Conservation (phyloP, 2,329 filamentous ascomycete species). For the Epichloe sylvatica region DNA sequence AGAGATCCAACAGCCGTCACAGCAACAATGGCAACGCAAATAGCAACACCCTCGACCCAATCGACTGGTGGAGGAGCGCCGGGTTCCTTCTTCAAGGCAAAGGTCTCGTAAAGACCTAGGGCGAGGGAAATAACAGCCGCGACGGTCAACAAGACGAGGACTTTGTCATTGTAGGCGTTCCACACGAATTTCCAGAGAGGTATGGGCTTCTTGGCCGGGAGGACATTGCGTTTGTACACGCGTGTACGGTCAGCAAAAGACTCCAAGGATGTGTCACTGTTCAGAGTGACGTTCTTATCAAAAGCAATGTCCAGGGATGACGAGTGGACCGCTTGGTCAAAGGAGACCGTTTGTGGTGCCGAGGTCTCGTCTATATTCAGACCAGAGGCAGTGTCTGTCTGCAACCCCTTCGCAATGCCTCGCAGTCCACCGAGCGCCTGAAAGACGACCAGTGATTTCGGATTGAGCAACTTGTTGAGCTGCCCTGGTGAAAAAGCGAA, state of each 20-base stretch:
- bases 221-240: slow-evolving; percentile 33
- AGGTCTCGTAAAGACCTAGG: slow-evolving; percentile 56
- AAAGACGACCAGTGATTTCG: slow-evolving; percentile 63
- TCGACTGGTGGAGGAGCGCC: slow-evolving; percentile 45
- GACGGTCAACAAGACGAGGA: slow-evolving; percentile 54
- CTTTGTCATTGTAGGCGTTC: slow-evolving; percentile 61
- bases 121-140: slow-evolving; percentile 56
- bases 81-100: slow-evolving; percentile 32
- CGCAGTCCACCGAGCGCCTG: slow-evolving; percentile 58
- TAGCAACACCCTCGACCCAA: slow-evolving; percentile 56
- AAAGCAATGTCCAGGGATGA: background rate
- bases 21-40: slow-evolving; percentile 46
- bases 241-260: slow-evolving; percentile 15
- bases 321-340: slow-evolving; percentile 40
- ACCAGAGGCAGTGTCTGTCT: slow-evolving; percentile 49
- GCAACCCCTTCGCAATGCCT: slow-evolving; percentile 60
- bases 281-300: slow-evolving; percentile 8
- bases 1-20: slow-evolving; percentile 20
- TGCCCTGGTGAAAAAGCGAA: slow-evolving; percentile 78
- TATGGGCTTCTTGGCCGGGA: slow-evolving; percentile 50
- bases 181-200: slow-evolving; percentile 49
- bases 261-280: slow-evolving; percentile 10
- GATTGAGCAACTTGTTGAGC: slow-evolving; percentile 65
- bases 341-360: slow-evolving; percentile 50
- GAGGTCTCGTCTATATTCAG: slow-evolving; percentile 55